Percentiles rank a stretch among this genome's conserved stretches.
Evolutionary conservation across 2,329 filamentous ascomycete species (phyloP).

Genomic region (Thielaviopsis euricoi): DNA sequence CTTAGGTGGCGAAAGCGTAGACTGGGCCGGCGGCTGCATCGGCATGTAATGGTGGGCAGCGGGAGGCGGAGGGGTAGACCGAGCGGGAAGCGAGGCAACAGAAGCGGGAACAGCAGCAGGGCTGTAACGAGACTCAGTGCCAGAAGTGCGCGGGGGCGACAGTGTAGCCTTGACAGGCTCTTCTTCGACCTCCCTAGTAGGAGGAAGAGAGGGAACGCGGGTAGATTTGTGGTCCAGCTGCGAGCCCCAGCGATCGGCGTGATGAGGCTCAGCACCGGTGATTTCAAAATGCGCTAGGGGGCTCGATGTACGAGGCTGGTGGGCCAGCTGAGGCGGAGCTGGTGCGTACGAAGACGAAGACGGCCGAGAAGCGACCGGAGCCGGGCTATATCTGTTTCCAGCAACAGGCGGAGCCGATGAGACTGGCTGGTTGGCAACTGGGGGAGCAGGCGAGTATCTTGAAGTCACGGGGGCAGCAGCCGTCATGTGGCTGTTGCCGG

Average conservation of each 20-base stretch:
- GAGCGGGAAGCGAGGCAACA: slow-evolving; percentile 16
- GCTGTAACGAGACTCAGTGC: slow-evolving; percentile 23
- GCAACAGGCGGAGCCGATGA: slow-evolving; percentile 21
- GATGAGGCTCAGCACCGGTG: slow-evolving; percentile 27
- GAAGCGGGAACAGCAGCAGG: slow-evolving; percentile 17
- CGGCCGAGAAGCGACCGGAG: slow-evolving; percentile 24
- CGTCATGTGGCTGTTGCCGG: slow-evolving; percentile 14
- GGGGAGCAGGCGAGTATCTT: slow-evolving; percentile 48
- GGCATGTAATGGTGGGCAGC: slow-evolving; percentile 15
- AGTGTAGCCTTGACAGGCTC: slow-evolving; percentile 14
- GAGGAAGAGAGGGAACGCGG: slow-evolving; percentile 40
- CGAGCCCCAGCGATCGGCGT: slow-evolving; percentile 27
- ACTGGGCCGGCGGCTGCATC: slow-evolving; percentile 18
- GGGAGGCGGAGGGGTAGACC: slow-evolving; percentile 35
- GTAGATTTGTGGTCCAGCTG: slow-evolving; percentile 38
- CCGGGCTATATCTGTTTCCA: slow-evolving; percentile 36
- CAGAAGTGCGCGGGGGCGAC: slow-evolving; percentile 14
- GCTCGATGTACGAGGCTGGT: slow-evolving; percentile 49
- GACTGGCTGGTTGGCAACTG: slow-evolving; percentile 19
- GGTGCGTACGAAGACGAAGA: slow-evolving; percentile 26
- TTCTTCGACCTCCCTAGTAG: slow-evolving; percentile 46
- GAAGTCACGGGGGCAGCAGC: slow-evolving; percentile 21
- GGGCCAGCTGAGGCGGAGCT: slow-evolving; percentile 30
- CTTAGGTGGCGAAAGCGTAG: slow-evolving; percentile 40
- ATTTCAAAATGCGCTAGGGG: slow-evolving; percentile 48